Conservation (phyloP, 2,329 filamentous ascomycete genomes). For the Alternaria sp. region DNA sequence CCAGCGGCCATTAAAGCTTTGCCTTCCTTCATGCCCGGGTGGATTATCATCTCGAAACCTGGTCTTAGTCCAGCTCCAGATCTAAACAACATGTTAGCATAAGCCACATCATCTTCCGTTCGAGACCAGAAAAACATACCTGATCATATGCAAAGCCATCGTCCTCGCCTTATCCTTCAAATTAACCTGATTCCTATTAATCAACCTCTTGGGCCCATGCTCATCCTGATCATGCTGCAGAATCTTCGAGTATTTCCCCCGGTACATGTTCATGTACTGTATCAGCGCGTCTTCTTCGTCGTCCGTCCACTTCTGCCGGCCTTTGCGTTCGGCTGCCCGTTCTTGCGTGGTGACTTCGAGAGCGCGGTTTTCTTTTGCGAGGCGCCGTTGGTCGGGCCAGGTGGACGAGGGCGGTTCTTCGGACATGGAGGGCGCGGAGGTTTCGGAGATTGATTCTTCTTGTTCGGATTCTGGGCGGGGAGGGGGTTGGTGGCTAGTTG, state of each 20-base stretch:
- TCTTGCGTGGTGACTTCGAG: background rate
- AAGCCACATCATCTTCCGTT: too few species aligned
- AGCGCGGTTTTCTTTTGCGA: conserved; percentile 25
- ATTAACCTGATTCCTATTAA: conserved; percentile 58
- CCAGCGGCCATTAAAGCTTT: conserved; percentile 17
- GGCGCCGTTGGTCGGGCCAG: conserved; percentile 18
- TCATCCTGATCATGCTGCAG: conserved; percentile 32
- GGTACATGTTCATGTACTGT: conserved; percentile 55
- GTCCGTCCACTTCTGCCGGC: conserved; percentile 27
- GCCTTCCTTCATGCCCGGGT: conserved; percentile 19
- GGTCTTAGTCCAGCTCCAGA: conserved; percentile 35
- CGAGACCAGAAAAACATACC: too few species aligned
- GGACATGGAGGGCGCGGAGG: conserved; percentile 34
- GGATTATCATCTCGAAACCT: conserved; percentile 39
- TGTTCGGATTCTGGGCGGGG: conserved; percentile 6
- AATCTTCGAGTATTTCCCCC: conserved; percentile 58
- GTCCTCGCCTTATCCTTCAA: conserved; percentile 55
- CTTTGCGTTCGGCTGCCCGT: conserved; percentile 20
- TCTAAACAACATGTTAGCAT: conserved; percentile 20
- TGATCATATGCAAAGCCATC: conserved; percentile 49
- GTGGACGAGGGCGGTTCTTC: conserved; percentile 28
- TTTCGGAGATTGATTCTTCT: conserved; percentile 33
- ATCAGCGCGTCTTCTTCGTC: conserved; percentile 54
- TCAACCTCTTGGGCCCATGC: conserved; percentile 23
- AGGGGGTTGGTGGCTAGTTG: conserved; percentile 39